Evolutionary conservation across 2,329 filamentous ascomycete genomes (phyloP).

Genomic region (Pseudovirgaria hyperparasitica): DNA sequence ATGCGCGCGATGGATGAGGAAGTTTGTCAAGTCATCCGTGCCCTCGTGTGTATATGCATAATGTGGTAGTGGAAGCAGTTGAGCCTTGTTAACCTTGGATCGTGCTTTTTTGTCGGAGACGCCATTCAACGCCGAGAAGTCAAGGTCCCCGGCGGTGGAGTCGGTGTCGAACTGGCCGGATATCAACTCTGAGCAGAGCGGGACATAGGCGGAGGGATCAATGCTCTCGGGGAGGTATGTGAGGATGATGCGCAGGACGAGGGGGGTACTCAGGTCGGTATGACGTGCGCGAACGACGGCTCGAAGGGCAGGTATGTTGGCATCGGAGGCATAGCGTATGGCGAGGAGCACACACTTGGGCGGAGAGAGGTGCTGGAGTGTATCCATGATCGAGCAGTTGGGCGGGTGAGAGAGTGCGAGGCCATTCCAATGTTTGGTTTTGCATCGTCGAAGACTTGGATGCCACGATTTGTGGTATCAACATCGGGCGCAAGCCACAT

Average conservation of each 20-base stretch:
- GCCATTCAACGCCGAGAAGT: constrained; percentile 42
- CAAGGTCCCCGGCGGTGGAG: constrained; percentile 27
- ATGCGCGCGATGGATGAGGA: constrained; percentile 55
- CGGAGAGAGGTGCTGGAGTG: constrained; percentile 38
- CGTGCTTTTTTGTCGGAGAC: constrained; percentile 51
- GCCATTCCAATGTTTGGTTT: no score
- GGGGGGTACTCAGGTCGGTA: constrained; percentile 47
- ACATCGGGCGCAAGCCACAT: no score
- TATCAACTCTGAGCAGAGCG: constrained; percentile 47
- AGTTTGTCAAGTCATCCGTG: constrained; percentile 46
- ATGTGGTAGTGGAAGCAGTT: constrained; percentile 45
- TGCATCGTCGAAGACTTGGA: no score
- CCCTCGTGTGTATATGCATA: constrained; percentile 35
- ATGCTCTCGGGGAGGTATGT: constrained; percentile 64
- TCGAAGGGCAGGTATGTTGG: constrained; percentile 51
- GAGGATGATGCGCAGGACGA: constrained; percentile 60
- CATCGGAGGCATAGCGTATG: constrained; percentile 53
- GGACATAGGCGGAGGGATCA: constrained; percentile 49
- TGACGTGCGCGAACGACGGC: constrained; percentile 45
- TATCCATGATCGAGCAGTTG: constrained; percentile 3
- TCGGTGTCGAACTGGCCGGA: constrained; percentile 32
- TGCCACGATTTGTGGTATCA: no score
- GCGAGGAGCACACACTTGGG: constrained; percentile 62
- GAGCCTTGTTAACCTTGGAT: constrained; percentile 51
- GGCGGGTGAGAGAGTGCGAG: no score